A percentile compares a stretch with the other conserved stretches of the same genome.
phyloP scores from a whole-genome alignment of 306 rosid genomes.

The Casuarina equisetifolia region DNA sequence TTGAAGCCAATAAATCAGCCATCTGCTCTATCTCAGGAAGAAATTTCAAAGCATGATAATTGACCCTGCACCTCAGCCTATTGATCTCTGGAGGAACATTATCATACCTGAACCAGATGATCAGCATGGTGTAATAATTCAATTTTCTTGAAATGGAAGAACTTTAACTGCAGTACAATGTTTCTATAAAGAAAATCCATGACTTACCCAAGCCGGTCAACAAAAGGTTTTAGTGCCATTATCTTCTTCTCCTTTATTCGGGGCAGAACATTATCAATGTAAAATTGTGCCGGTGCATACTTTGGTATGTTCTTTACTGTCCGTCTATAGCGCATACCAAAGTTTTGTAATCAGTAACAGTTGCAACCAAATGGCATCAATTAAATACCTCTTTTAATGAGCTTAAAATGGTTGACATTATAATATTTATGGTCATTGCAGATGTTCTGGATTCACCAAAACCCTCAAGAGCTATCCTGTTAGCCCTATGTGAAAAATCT shows the following conservation, averaged over 20 bases:
- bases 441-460: not conserved
- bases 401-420: slow-evolving; percentile 3
- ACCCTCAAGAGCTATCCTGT: not conserved
- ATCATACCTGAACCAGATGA: slow-evolving; percentile 74
- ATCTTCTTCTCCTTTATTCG: slow-evolving; percentile 98
- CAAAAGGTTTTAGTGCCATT: slow-evolving; percentile 99
- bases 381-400: slow-evolving; percentile 14
- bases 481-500: not conserved
- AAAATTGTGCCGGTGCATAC: slow-evolving; percentile 96
- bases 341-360: slow-evolving; percentile 36
- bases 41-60: slow-evolving; percentile 98
- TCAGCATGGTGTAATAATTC: slow-evolving; percentile 17
- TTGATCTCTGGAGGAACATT: slow-evolving; percentile 95
- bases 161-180: slow-evolving; percentile 1
- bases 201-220: slow-evolving; percentile 95
- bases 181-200: slow-evolving; percentile 11
- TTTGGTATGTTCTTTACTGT: slow-evolving; percentile 97
- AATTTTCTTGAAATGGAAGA: slow-evolving; percentile 19
- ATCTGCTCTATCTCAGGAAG: slow-evolving; percentile 96
- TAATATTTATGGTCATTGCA: not conserved
- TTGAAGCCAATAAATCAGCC: slow-evolving; percentile 89
- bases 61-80: slow-evolving; percentile 96
- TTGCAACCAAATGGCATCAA: slow-evolving; percentile 27
- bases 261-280: slow-evolving; percentile 96
- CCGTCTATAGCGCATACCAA: slow-evolving; percentile 60